Conservation (phyloP, 2,329 filamentous ascomycete species). For the Fusarium sp. region DNA sequence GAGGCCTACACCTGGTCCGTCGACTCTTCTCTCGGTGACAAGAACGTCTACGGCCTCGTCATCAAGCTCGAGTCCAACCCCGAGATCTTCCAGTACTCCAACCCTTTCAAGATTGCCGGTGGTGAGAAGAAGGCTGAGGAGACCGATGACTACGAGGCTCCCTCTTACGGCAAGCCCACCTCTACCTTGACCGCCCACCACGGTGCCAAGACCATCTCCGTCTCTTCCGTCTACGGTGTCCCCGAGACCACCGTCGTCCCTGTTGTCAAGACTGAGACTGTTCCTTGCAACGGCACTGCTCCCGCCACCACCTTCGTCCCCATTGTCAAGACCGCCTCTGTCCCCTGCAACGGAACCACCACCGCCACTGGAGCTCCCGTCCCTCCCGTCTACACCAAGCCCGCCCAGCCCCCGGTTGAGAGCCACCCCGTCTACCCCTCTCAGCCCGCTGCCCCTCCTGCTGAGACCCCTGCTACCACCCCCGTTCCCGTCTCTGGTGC, state of each 20-base stretch:
- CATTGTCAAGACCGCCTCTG: constrained; percentile 45
- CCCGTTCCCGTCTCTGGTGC: constrained; percentile 49
- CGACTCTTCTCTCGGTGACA: constrained; percentile 59
- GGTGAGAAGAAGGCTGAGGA: constrained; percentile 37
- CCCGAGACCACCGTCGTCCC: constrained; percentile 46
- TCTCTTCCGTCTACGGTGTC: constrained; percentile 38
- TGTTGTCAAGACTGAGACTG: constrained; percentile 38
- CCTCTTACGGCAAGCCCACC: constrained; percentile 48
- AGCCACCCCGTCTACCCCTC: constrained; percentile 27
- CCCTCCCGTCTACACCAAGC: constrained; percentile 38
- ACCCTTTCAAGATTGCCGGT: constrained; percentile 70
- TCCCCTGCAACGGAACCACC: constrained; percentile 37
- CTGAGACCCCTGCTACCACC: constrained; percentile 47
- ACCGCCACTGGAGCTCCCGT: constrained; percentile 7
- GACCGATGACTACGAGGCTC: constrained; percentile 30
- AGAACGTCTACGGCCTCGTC: constrained; percentile 71
- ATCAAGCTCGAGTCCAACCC: constrained; percentile 66
- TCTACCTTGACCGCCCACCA: constrained; percentile 49
- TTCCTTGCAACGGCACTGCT: constrained; percentile 46
- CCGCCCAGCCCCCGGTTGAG: constrained; percentile 46
- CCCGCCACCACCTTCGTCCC: constrained; percentile 41
- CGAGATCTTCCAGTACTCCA: constrained; percentile 73
- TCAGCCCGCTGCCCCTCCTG: constrained; percentile 39
- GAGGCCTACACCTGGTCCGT: constrained; percentile 68
- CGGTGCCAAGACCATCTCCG: constrained; percentile 52